These are phyloP conservation scores for Cutaneotrichosporon arboriforme DNA, from an alignment of 1,284 basidiomycete species.

Conservation along the genomic window DNA sequence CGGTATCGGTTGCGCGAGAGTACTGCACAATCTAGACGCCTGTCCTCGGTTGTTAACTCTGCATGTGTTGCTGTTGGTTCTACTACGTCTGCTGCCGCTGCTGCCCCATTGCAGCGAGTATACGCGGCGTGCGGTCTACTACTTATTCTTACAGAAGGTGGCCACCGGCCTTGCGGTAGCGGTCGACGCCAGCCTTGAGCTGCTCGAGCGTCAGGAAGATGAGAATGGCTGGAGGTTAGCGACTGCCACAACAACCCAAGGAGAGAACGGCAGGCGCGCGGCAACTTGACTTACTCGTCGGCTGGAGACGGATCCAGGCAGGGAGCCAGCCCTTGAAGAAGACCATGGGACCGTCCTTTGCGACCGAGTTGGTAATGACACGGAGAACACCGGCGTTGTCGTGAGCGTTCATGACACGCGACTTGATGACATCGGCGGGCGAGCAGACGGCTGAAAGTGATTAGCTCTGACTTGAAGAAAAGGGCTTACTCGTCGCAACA, in stretches of 20 bases:
- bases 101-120: background rate
- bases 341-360: constrained; percentile 76
- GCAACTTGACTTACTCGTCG: constrained; percentile 57
- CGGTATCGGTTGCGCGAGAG: too few relatives aligned
- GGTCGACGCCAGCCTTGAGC: constrained; percentile 39
- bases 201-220: constrained; percentile 78
- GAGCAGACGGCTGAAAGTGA: constrained; percentile 71
- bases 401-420: constrained; percentile 81
- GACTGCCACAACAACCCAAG: background rate
- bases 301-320: constrained; percentile 71
- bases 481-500: constrained; percentile 69
- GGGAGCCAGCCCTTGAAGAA: constrained; percentile 79
- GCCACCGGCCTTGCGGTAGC: constrained; percentile 33
- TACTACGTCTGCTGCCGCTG: too few relatives aligned
- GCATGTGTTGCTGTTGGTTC: too few relatives aligned
- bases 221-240: constrained; percentile 33
- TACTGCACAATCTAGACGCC: too few relatives aligned
- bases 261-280: background rate
- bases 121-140: background rate
- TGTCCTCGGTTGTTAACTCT: too few relatives aligned
- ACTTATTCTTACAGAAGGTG: constrained; percentile 4
- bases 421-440: constrained; percentile 85
- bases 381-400: constrained; percentile 67
- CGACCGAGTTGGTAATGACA: constrained; percentile 66
- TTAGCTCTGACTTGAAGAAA: too few relatives aligned